Percentiles rank a stretch among this genome's conserved stretches.
These are phyloP conservation scores for Alternaria sp. DNA, from an alignment of 2,329 filamentous ascomycete species.

Conservation along the genomic window DNA sequence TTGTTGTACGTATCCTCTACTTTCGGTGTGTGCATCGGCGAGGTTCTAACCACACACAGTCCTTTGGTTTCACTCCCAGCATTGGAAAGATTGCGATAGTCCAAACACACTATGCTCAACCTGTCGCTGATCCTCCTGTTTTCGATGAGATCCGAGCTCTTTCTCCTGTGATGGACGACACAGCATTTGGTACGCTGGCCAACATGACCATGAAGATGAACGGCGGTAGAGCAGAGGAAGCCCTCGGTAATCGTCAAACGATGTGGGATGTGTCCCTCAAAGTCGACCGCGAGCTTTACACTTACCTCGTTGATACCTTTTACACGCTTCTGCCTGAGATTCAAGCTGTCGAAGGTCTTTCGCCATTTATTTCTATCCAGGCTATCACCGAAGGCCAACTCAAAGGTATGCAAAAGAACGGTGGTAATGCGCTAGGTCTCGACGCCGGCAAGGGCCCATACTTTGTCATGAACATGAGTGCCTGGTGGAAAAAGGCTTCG, in stretches of 20 bases:
- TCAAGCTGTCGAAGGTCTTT: conserved; percentile 21
- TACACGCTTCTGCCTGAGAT: conserved; percentile 18
- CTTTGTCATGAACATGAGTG: conserved; percentile 32
- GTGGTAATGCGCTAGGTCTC: conserved; percentile 43
- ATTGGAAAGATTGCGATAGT: conserved; percentile 33
- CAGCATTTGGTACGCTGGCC: conserved; percentile 27
- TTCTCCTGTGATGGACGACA: conserved; percentile 31
- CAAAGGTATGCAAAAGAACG: conserved; percentile 34
- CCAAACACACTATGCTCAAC: conserved; percentile 34
- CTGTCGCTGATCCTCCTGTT: conserved; percentile 31
- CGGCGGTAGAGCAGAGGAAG: conserved; percentile 23
- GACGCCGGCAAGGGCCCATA: conserved; percentile 24
- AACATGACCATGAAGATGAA: conserved; percentile 34
- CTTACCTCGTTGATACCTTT: conserved; percentile 33
- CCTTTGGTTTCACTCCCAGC: conserved; percentile 12
- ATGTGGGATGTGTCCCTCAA: conserved; percentile 42
- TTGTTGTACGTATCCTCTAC: conserved; percentile 23
- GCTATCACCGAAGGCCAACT: conserved; percentile 34
- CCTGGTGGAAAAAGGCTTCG: conserved; percentile 22
- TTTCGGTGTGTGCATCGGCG: conserved; percentile 10
- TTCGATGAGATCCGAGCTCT: conserved; percentile 36
- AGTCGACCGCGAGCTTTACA: conserved; percentile 30
- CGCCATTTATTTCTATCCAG: conserved; percentile 33
- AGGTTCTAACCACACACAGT: conserved; percentile 1
- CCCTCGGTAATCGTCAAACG: conserved; percentile 28